phyloP scores from a whole-genome alignment of 495 filamentous ascomycete species.

The Cetradonia linearis region DNA sequence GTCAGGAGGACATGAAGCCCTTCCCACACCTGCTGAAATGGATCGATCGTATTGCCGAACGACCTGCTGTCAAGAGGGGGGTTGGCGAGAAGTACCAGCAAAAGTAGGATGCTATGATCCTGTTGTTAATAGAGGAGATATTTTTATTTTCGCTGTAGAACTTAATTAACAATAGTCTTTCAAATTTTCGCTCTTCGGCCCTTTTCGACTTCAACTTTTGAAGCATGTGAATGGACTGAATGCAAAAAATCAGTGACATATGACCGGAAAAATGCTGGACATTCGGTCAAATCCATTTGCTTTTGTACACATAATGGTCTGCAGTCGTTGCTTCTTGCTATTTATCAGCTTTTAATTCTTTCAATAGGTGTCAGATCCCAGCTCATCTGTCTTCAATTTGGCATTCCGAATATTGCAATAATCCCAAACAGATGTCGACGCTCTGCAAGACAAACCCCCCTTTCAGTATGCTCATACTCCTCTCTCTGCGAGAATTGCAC shows the following conservation, averaged over 20 bases:
- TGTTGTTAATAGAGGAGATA: background rate
- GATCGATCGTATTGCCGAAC: conserved; percentile 42
- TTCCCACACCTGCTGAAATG: conserved; percentile 46
- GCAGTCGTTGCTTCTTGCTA: background rate
- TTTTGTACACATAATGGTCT: background rate
- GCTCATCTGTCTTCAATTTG: background rate
- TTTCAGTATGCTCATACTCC: background rate
- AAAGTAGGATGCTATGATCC: background rate
- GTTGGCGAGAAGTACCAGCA: conserved; percentile 36
- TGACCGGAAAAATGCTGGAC: too few species aligned
- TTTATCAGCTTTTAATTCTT: background rate
- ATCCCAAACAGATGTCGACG: background rate
- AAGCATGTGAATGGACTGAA: background rate
- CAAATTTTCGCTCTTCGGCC: background rate
- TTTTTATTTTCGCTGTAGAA: background rate
- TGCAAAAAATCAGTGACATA: background rate
- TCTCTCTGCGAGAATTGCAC: too few species aligned
- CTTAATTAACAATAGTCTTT: background rate
- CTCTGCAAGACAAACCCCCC: background rate
- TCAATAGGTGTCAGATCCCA: background rate
- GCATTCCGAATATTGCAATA: background rate
- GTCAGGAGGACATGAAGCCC: conserved; percentile 37
- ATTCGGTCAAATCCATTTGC: background rate
- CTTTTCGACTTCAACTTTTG: background rate
- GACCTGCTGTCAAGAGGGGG: conserved; percentile 42